These are phyloP conservation scores for Trametes cingulata DNA, from an alignment of 768 basidiomycete species.

Conservation along the genomic window DNA sequence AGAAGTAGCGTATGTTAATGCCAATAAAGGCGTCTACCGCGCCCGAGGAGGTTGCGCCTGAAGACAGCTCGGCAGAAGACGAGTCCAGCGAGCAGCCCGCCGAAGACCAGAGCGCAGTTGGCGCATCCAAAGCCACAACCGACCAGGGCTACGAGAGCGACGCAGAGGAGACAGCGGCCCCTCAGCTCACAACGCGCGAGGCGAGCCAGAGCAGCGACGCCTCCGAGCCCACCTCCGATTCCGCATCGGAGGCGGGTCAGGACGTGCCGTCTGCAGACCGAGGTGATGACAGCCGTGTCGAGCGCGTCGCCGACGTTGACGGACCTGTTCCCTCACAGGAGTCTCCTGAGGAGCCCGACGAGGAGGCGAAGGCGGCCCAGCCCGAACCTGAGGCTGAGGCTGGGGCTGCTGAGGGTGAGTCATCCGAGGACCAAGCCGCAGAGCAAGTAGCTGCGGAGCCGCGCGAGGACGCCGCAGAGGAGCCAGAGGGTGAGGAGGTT, in stretches of 20 bases:
- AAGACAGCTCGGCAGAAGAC: background rate
- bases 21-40: background rate
- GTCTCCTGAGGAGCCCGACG: background rate
- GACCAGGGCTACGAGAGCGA: slow-evolving; percentile 5
- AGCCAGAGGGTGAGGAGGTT: background rate
- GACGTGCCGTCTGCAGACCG: background rate
- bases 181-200: background rate
- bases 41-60: background rate
- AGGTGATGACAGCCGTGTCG: slow-evolving; percentile 8
- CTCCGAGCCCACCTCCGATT: background rate
- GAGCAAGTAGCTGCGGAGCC: background rate
- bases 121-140: background rate
- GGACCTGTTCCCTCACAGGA: slow-evolving; percentile 8
- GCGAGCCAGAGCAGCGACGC: background rate
- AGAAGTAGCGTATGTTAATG: background rate
- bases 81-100: background rate
- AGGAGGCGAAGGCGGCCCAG: background rate
- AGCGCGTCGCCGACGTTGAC: slow-evolving; percentile 13
- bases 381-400: background rate
- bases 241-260: background rate
- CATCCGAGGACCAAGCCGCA: background rate
- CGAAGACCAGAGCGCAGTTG: background rate
- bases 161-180: background rate
- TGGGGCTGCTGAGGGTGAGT: background rate
- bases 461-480: background rate